Conservation (phyloP, 108 stramenopile genomes). For the Cylindrotheca fusiformis region DNA sequence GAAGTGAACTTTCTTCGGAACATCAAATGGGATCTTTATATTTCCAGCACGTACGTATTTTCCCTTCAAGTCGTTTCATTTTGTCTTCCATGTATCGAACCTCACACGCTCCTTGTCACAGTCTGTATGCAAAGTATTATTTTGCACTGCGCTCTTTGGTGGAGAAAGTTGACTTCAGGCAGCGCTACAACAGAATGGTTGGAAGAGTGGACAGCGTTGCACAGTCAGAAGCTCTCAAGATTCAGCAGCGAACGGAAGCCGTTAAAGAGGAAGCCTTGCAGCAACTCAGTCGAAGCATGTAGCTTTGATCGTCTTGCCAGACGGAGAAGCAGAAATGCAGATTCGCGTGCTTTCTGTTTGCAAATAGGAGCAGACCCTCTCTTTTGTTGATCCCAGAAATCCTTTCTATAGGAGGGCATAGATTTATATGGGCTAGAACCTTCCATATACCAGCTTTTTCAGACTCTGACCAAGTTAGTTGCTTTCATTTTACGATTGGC, state of each 20-base stretch:
- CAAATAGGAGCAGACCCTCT: slow-evolving; percentile 4
- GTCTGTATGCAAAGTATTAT: slow-evolving; percentile 98
- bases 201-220: slow-evolving; percentile 78
- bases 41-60: slow-evolving; percentile 70
- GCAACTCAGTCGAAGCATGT: slow-evolving; percentile 81
- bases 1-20: slow-evolving; percentile 85
- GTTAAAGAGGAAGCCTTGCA: slow-evolving; percentile 83
- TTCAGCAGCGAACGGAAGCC: slow-evolving; percentile 66
- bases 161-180: slow-evolving; percentile 86
- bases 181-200: slow-evolving; percentile 63
- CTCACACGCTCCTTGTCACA: background rate
- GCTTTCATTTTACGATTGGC: too few relatives aligned
- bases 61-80: background rate
- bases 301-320: too few relatives aligned
- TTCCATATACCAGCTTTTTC: too few relatives aligned
- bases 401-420: too few relatives aligned
- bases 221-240: slow-evolving; percentile 75
- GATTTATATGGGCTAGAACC: too few relatives aligned
- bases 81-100: background rate
- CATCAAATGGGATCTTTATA: slow-evolving; percentile 96
- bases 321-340: too few relatives aligned
- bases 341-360: background rate
- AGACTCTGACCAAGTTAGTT: too few relatives aligned
- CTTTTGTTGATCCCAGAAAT: background rate
- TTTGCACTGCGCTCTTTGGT: slow-evolving; percentile 93